Conservation (phyloP, 179 eudicot species). For the Corrigiola litoralis region DNA sequence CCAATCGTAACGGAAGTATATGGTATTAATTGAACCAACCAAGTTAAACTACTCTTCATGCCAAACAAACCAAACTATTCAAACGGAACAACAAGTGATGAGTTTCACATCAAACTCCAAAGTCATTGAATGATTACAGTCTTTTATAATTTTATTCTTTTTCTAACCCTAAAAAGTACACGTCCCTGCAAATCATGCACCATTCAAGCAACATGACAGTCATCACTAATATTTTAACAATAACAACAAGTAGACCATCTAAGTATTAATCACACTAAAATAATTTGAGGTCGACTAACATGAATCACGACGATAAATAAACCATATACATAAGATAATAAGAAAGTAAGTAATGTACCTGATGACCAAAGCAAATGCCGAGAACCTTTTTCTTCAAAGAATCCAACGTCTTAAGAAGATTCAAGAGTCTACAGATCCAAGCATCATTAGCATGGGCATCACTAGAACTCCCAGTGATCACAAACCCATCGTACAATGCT, state of each 20-base stretch:
- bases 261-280: no score
- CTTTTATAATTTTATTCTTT: neutral
- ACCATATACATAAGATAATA: neutral
- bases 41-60: no score
- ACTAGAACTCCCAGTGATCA: conserved; percentile 82
- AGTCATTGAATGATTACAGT: neutral
- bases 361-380: conserved; percentile 96
- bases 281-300: neutral
- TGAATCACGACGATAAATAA: no score
- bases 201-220: neutral
- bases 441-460: conserved; percentile 70
- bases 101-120: neutral
- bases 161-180: neutral
- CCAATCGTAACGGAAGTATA: no score
- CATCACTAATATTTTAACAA: neutral
- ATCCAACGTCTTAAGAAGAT: conserved; percentile 48
- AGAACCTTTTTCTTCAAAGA: conserved; percentile 64
- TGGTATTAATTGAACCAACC: no score
- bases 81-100: neutral
- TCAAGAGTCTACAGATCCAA: conserved; percentile 61
- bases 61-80: neutral
- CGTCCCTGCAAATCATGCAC: conserved; percentile 7
- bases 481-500: conserved; percentile 66
- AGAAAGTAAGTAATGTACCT: conserved; percentile 30
- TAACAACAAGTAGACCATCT: neutral